These are phyloP conservation scores for Micractinium sp. DNA, from an alignment of 139 green algal genomes.

Conservation along the genomic window DNA sequence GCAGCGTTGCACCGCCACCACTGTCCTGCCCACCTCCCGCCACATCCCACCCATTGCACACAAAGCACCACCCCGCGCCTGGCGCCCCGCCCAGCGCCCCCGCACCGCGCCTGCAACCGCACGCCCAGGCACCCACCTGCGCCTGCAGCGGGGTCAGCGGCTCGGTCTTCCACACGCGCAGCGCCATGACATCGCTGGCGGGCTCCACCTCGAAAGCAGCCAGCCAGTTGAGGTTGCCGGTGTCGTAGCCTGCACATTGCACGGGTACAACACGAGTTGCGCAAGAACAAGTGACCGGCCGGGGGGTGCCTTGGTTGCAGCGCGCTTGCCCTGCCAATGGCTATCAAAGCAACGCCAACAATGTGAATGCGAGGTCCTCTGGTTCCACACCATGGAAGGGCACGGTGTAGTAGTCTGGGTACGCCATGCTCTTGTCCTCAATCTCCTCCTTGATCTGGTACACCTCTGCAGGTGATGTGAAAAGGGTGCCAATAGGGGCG, in stretches of 20 bases:
- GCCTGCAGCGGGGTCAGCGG: slow-evolving; percentile 47
- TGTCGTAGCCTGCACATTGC: slow-evolving; percentile 53
- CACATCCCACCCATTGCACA: no score
- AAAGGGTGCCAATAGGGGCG: no score
- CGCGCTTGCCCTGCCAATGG: background rate
- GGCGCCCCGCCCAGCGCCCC: background rate
- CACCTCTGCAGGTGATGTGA: slow-evolving; percentile 40
- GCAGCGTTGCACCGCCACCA: no score
- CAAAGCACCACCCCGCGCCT: background rate
- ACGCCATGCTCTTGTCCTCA: slow-evolving; percentile 56
- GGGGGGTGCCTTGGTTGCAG: no score
- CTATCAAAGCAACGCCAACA: no score
- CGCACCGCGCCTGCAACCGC: background rate
- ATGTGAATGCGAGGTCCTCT: no score
- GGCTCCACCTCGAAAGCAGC: slow-evolving; percentile 80
- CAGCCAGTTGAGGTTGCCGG: slow-evolving; percentile 66
- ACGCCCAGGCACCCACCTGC: background rate
- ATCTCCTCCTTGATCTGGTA: slow-evolving; percentile 49
- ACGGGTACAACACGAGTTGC: background rate
- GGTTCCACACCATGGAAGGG: slow-evolving; percentile 71
- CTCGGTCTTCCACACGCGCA: slow-evolving; percentile 69
- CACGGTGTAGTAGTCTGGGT: slow-evolving; percentile 78
- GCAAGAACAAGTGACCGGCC: background rate
- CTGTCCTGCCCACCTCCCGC: no score
- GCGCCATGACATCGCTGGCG: slow-evolving; percentile 67